These are phyloP conservation scores for Oehlia diaphana DNA, from an alignment of 192 early-diverging fungal genomes.

Conservation along the genomic window DNA sequence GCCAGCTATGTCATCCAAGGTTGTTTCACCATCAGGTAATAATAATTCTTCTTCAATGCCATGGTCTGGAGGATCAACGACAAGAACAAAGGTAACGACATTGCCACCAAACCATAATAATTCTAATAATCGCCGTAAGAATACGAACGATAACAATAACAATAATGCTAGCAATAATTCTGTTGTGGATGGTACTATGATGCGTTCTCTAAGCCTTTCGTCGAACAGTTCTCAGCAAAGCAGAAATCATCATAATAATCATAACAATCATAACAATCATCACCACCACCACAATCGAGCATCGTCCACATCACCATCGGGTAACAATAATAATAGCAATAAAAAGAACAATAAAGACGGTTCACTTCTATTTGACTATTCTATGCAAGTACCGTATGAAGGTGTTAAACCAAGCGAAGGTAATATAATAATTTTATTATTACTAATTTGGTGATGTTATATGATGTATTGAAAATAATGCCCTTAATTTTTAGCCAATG, in stretches of 20 bases:
- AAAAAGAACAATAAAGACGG: background rate
- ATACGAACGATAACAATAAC: background rate
- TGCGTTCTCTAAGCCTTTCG: slow-evolving; percentile 21
- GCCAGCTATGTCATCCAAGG: background rate
- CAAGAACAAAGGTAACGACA: background rate
- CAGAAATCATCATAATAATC: background rate
- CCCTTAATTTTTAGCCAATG: slow-evolving; percentile 9
- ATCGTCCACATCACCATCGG: slow-evolving; percentile 6
- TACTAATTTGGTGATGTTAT: background rate
- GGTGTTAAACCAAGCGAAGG: slow-evolving; percentile 29
- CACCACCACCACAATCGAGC: slow-evolving; percentile 5
- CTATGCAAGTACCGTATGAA: slow-evolving; percentile 24
- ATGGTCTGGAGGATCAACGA: background rate
- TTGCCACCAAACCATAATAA: background rate
- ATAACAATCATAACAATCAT: background rate
- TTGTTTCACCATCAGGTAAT: background rate
- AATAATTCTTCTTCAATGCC: background rate
- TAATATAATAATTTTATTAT: background rate
- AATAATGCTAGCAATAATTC: slow-evolving; percentile 5
- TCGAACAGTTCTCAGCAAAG: slow-evolving; percentile 1
- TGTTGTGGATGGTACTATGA: slow-evolving; percentile 22
- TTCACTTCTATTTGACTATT: slow-evolving; percentile 27
- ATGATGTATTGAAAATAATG: background rate
- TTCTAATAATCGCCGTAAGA: slow-evolving; percentile 1
- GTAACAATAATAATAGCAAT: background rate